Percentiles rank a stretch among this genome's conserved stretches.
These are phyloP conservation scores for Lachnellula arida DNA, from an alignment of 2,329 filamentous ascomycete genomes.

Conservation along the genomic window DNA sequence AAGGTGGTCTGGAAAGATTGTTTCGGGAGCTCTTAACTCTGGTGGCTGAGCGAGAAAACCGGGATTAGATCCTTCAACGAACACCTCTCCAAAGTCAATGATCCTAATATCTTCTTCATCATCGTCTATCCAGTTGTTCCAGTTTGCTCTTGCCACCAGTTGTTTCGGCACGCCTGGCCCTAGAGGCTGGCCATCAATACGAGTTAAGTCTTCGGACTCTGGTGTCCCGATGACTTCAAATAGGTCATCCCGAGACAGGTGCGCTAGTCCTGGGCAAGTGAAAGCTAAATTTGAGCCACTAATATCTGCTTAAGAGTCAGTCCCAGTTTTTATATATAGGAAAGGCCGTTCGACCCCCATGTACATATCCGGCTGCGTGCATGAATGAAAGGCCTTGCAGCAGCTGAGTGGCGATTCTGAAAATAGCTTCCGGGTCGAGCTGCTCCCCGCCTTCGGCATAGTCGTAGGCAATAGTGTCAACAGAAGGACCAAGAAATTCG, in stretches of 20 bases:
- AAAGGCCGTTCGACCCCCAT: conserved; percentile 24
- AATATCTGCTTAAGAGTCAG: not conserved
- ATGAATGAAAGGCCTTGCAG: conserved; percentile 28
- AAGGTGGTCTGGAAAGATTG: conserved; percentile 23
- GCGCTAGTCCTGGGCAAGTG: not conserved
- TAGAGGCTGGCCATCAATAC: conserved; percentile 8
- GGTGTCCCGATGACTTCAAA: not conserved
- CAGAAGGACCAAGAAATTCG: conserved; percentile 31
- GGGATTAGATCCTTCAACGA: conserved; percentile 13
- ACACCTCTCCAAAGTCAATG: conserved; percentile 25
- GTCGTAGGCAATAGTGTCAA: conserved; percentile 25
- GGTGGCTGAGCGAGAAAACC: conserved; percentile 20
- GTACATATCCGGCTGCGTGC: conserved; percentile 27
- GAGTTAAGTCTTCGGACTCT: conserved; percentile 1
- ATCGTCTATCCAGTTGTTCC: conserved; percentile 23
- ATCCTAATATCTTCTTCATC: conserved; percentile 27
- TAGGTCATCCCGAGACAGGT: not conserved
- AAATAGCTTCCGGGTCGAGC: conserved; percentile 23
- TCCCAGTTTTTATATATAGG: not conserved
- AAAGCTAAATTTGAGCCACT: not conserved
- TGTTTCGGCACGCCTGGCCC: conserved; percentile 16
- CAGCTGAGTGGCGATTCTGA: conserved; percentile 30
- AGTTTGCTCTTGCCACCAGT: conserved; percentile 13
- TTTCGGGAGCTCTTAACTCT: conserved; percentile 22
- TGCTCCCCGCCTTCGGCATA: conserved; percentile 19